Evolutionary conservation across 129 eudicot genomes (phyloP), one percentile per base, ranked within the genome.

Genomic region (Escallonia rubra): DNA sequence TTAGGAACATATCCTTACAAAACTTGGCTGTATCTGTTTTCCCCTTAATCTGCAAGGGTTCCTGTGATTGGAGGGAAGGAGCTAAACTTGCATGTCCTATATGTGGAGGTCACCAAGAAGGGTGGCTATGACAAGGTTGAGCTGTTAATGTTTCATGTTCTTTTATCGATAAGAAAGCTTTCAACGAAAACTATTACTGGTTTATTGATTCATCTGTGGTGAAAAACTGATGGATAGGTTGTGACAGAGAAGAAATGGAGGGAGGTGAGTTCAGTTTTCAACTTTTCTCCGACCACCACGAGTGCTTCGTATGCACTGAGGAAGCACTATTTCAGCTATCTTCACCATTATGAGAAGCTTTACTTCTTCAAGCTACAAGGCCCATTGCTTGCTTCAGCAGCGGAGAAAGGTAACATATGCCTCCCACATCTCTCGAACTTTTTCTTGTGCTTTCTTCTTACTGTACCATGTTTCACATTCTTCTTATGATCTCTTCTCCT

Each of bases 61-160:
- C 96, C 96, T 64, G 86, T 78, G 79, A 85, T 85, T 41, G 91
- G 88, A 68, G 86, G 86, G 68, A 80, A 85, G 68, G 85, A 80
- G 76, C 79, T 88, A 12, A 59, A 88, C 51, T 66, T 88, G 80
- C 91, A 88, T 75, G 66, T 66, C 6, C 70, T 80, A 2, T 88
- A 88, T 70, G 84, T 65, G 7, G 83, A 85, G 61, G 96, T 88
- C 8, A 85, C 91, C 49, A 75, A 41, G 16, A 80, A 85, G 58
- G 89, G 91, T 69, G 91, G 96, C 44, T 85, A 71, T 72, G 81
- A 82, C 61, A 82, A 85, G 89, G 91, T 88, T 62, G 13, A 38
- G 4, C n/a, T 39, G 7, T 12, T 59, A 40, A 4, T 45, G 38
- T 48, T 48, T 10, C 8, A 64, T 3, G 60, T 16, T 56, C 4